A percentile compares a stretch with the other conserved stretches of the same genome.
These are phyloP conservation scores for Atkinsonella texensis DNA, from an alignment of 2,329 filamentous ascomycete genomes.

Conservation along the genomic window DNA sequence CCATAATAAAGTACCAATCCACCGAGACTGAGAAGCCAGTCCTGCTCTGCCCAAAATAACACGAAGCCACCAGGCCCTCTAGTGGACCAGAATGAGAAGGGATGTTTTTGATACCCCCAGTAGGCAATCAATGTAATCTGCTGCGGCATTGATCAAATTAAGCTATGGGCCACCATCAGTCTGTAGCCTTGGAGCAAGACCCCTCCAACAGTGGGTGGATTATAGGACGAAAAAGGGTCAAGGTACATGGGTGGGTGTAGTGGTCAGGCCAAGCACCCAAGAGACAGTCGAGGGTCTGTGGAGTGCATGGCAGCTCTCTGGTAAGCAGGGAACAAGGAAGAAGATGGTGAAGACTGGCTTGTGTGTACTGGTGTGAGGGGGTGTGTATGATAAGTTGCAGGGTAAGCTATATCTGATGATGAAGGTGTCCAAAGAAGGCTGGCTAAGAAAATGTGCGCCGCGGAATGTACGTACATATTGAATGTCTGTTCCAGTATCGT, in stretches of 20 bases:
- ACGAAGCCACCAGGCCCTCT: too few relatives aligned
- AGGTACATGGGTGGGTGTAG: not conserved
- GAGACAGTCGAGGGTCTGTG: constrained; percentile 10
- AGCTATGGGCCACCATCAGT: not conserved
- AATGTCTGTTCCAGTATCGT: not conserved
- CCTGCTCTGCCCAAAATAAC: too few relatives aligned
- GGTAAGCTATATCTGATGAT: constrained; percentile 18
- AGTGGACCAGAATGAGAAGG: too few relatives aligned
- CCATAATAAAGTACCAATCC: not conserved
- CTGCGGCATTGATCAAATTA: constrained; percentile 3
- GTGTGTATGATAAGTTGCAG: constrained; percentile 18
- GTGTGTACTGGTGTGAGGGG: not conserved
- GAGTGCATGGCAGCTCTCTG: constrained; percentile 4
- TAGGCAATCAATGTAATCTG: constrained; percentile 2
- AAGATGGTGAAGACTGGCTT: constrained; percentile 7
- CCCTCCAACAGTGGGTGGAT: not conserved
- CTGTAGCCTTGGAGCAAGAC: not conserved
- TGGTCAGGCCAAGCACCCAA: constrained; percentile 4
- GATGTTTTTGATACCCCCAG: too few relatives aligned
- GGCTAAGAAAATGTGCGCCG: not conserved
- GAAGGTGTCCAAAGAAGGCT: not conserved
- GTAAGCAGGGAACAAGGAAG: constrained; percentile 5
- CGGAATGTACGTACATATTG: not conserved
- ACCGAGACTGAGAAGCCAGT: too few relatives aligned
- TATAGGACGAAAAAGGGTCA: not conserved